phyloP scores from a whole-genome alignment of 2,329 filamentous ascomycete species.

The Verticillium dahliae region DNA sequence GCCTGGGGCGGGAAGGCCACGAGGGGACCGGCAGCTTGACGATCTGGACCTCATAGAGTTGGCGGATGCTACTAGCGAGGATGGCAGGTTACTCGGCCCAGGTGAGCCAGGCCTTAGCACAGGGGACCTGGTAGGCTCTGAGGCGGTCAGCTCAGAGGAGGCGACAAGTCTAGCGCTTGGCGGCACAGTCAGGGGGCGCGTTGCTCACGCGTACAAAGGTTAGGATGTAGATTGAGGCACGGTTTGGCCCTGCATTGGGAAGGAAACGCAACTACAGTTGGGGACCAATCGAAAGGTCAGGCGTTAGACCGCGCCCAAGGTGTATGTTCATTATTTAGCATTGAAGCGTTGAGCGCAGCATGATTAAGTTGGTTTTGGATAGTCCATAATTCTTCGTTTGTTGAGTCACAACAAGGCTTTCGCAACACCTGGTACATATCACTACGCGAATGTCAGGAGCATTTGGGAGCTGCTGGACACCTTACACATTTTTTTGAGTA shows the following conservation, averaged over 20 bases:
- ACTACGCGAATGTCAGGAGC: not conserved
- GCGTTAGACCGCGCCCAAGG: not conserved
- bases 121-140: conserved; percentile 1
- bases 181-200: not conserved
- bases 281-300: not conserved
- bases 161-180: not conserved
- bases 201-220: not conserved
- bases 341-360: not conserved
- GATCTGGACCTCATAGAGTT: conserved; percentile 66
- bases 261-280: not conserved
- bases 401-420: not conserved
- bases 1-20: conserved; percentile 16
- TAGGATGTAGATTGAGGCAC: not conserved
- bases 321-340: not conserved
- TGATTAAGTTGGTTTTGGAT: not conserved
- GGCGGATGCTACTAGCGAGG: conserved; percentile 53
- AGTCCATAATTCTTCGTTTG: not conserved
- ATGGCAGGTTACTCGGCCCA: conserved; percentile 29
- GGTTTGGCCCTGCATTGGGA: not conserved
- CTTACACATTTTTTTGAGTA: not conserved
- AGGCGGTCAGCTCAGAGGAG: not conserved
- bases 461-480: no score
- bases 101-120: conserved; percentile 1
- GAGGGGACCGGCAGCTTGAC: conserved; percentile 26
- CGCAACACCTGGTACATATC: not conserved